Conservation (phyloP, 106 monocot genomes). For the Dendrobium huoshanense region DNA sequence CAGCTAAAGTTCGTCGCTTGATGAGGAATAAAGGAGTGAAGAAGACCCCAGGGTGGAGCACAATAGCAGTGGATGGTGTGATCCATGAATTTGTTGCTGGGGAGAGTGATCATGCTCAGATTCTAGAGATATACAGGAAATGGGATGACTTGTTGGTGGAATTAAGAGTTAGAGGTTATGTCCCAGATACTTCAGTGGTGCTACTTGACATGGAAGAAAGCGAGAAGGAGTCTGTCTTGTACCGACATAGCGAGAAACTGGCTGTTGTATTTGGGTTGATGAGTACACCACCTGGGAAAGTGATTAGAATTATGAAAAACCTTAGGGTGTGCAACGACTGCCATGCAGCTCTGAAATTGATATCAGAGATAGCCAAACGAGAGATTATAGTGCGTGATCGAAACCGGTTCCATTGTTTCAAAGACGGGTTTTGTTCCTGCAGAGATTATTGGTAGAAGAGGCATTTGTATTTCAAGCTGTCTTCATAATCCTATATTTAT, state of each 20-base stretch:
- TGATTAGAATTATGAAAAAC: slow-evolving; percentile 77
- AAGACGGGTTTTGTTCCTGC: slow-evolving; percentile 49
- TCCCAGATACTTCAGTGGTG: slow-evolving; percentile 50
- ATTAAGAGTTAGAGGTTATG: slow-evolving; percentile 40
- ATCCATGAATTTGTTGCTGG: slow-evolving; percentile 60
- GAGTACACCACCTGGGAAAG: slow-evolving; percentile 33
- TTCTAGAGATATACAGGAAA: slow-evolving; percentile 24
- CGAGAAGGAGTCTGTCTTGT: slow-evolving; percentile 44
- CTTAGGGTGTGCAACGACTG: slow-evolving; percentile 70
- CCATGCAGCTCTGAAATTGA: slow-evolving; percentile 54
- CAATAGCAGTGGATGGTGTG: slow-evolving; percentile 26
- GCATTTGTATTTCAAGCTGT: neutral
- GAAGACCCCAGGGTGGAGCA: slow-evolving; percentile 66
- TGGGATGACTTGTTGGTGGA: slow-evolving; percentile 48
- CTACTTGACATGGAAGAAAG: slow-evolving; percentile 57
- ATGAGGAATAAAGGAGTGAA: slow-evolving; percentile 61
- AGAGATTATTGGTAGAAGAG: slow-evolving; percentile 53
- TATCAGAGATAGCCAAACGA: slow-evolving; percentile 32
- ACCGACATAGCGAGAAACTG: slow-evolving; percentile 70
- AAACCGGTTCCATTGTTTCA: slow-evolving; percentile 61
- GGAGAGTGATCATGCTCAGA: slow-evolving; percentile 27
- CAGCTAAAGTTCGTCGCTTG: slow-evolving; percentile 29
- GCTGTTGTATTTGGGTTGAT: slow-evolving; percentile 52
- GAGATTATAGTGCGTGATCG: slow-evolving; percentile 55
- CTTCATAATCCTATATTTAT: neutral